A percentile compares a stretch with the other conserved stretches of the same genome.
phyloP scores from a whole-genome alignment of 805 yeast genomes.

The Candida nanaspora region DNA sequence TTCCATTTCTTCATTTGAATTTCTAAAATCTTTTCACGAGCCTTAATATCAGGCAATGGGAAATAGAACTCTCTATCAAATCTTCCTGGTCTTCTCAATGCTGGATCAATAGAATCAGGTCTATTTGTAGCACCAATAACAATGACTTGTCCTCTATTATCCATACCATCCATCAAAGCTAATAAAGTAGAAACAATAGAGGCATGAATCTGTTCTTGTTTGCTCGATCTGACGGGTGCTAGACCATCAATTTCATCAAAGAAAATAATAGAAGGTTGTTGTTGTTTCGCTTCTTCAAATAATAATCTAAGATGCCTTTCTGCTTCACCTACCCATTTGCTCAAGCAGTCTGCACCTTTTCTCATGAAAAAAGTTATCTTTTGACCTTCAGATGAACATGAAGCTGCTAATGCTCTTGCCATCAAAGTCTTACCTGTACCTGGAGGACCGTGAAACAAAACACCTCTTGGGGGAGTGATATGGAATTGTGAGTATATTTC shows the following conservation, averaged over 20 bases:
- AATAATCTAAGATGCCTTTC: conserved; percentile 86
- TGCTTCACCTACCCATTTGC: conserved; percentile 99
- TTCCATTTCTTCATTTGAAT: conserved; percentile 90
- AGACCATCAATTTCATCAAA: conserved; percentile 98
- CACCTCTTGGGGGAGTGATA: conserved; percentile 96
- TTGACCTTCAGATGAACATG: conserved; percentile 76
- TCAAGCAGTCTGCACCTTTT: conserved; percentile 94
- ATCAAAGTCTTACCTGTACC: conserved; percentile 98
- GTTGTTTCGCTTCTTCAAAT: conserved; percentile 93
- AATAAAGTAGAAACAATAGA: conserved; percentile 91
- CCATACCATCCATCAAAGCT: conserved; percentile 99
- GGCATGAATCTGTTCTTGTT: conserved; percentile 98
- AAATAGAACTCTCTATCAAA: conserved; percentile 96
- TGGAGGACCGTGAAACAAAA: conserved; percentile 96
- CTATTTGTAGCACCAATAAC: conserved; percentile 97
- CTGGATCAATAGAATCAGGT: conserved; percentile 98
- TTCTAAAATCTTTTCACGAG: conserved; percentile 69
- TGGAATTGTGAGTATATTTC: conserved; percentile 85
- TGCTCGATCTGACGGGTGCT: conserved; percentile 96
- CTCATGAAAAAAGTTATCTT: conserved; percentile 97
- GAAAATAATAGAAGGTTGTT: conserved; percentile 93
- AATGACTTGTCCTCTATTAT: conserved; percentile 94
- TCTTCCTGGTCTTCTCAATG: conserved; percentile 92
- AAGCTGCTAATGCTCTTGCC: conserved; percentile 96
- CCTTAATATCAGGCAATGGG: conserved; percentile 79